Conservation (phyloP, 2,329 filamentous ascomycete genomes). For the Thelonectria olida region DNA sequence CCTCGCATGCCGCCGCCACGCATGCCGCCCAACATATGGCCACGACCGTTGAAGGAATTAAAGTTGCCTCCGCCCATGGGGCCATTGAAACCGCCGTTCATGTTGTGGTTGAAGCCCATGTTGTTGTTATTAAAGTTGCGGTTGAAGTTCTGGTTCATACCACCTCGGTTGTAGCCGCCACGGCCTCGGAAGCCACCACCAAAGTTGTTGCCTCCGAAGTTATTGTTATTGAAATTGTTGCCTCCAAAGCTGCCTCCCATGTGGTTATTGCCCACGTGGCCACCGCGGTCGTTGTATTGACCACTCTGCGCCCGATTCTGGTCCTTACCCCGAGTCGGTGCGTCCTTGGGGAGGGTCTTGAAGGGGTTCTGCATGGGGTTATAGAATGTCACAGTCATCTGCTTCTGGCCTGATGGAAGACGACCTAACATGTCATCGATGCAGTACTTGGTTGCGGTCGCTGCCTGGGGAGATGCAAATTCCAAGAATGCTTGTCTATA, state of each 20-base stretch:
- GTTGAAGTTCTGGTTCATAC: slow-evolving; percentile 59
- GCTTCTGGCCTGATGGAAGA: slow-evolving; percentile 68
- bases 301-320: slow-evolving; percentile 62
- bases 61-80: slow-evolving; percentile 58
- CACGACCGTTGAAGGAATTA: slow-evolving; percentile 57
- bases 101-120: slow-evolving; percentile 57
- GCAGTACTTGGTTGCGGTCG: slow-evolving; percentile 83
- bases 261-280: slow-evolving; percentile 27
- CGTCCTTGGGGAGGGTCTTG: slow-evolving; percentile 89
- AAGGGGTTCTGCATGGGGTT: slow-evolving; percentile 85
- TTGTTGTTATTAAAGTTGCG: slow-evolving; percentile 54
- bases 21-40: slow-evolving; percentile 58
- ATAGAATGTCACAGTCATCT: slow-evolving; percentile 78
- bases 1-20: slow-evolving; percentile 57
- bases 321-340: slow-evolving; percentile 71
- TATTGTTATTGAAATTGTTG: slow-evolving; percentile 50
- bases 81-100: slow-evolving; percentile 59
- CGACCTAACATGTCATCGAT: slow-evolving; percentile 72
- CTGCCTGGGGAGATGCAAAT: slow-evolving; percentile 83
- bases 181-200: slow-evolving; percentile 64
- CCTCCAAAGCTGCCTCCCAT: background rate
- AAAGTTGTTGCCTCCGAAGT: slow-evolving; percentile 57
- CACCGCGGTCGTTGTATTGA: slow-evolving; percentile 58
- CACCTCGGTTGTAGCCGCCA: slow-evolving; percentile 54
- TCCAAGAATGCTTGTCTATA: slow-evolving; percentile 83